Conservation (phyloP, 2,329 filamentous ascomycete species). For the Cadophora malorum region DNA sequence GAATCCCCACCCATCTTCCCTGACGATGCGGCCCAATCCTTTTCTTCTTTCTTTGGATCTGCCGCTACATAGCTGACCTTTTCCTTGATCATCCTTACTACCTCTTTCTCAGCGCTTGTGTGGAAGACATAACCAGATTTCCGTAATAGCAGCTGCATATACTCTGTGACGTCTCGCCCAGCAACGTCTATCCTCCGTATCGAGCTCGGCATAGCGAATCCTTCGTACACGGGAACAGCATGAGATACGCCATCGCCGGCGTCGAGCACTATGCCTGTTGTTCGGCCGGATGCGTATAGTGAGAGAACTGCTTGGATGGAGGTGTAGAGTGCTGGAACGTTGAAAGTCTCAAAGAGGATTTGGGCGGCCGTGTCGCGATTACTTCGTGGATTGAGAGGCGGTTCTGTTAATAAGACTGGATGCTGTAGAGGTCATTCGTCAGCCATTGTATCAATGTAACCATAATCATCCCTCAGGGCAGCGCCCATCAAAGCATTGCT, state of each 20-base stretch:
- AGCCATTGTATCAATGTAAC: too few species aligned
- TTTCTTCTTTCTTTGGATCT: constrained; percentile 93
- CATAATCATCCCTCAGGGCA: too few species aligned
- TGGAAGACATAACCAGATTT: constrained; percentile 96
- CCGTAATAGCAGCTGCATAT: constrained; percentile 87
- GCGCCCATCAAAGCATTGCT: too few species aligned
- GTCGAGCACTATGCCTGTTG: constrained; percentile 94
- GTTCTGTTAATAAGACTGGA: constrained; percentile 94
- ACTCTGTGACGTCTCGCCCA: constrained; percentile 93
- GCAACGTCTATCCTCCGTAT: constrained; percentile 97
- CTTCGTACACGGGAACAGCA: constrained; percentile 96
- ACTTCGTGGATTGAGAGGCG: constrained; percentile 90
- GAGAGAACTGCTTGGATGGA: constrained; percentile 97
- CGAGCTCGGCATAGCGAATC: constrained; percentile 94
- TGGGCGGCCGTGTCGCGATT: constrained; percentile 97
- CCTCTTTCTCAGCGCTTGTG: constrained; percentile 98
- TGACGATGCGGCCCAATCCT: constrained; percentile 81
- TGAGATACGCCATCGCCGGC: constrained; percentile 96
- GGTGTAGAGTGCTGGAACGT: constrained; percentile 94
- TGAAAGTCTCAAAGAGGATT: constrained; percentile 98
- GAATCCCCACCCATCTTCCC: constrained; percentile 70
- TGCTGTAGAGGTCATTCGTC: constrained; percentile 60
- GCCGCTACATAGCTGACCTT: constrained; percentile 88
- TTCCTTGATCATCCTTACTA: constrained; percentile 98
- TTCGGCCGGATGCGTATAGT: constrained; percentile 92